Base-by-base conservation (phyloP, 2,329 filamentous ascomycete species). In the Penicillium digitatum region DNA sequence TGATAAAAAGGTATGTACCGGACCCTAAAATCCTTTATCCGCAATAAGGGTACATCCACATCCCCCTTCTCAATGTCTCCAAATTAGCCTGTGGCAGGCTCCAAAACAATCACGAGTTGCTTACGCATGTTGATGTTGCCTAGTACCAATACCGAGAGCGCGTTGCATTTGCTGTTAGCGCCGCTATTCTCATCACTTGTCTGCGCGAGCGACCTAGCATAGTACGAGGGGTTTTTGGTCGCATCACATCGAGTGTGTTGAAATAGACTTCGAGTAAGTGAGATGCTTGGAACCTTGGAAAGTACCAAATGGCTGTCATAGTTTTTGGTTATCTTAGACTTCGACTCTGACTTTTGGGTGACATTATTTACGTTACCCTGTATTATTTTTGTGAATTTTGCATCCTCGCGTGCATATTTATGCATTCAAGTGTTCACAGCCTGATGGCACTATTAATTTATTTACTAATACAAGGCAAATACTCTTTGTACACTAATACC, bases 141-240 rank as follows among this genome's bases (percentile, higher is more conserved):
- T 75, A 84, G 65, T 80, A 85, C 72, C 81, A 87, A 76, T 87
- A 85, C 84, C 78, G 82, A 48, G 87, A 90, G 76, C 84, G 79
- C 35, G 57, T 83, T 29, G 81, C 80, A 1, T 91, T 91, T 72
- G 84, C 87, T 0, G 68, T 80, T 42, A 88, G 87, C 66, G 81
- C 84, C 10, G 87, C 87, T 5, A 79, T 90, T 10, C 81, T 91
- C n/a, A 81, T 90, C 56, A 86, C 87, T 0, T 84, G 82, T 64
- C 80, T 85, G 24, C 73, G 79, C 38, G 87, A 90, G 72, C 83
- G 85, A 45, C 82, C 80, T 32, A 72, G 68, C 29, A 76, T 84
- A 62, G 86, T 91, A 26, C 79, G 87, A 54, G 88, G 88, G 5
- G 81, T 90, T 42, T 74, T 90, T 57, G 88, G 88, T 8, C 80